Percentiles rank a stretch among this genome's conserved stretches.
Evolutionary conservation across 2,329 filamentous ascomycete genomes (phyloP).

Genomic region (Tolypocladium capitatum): DNA sequence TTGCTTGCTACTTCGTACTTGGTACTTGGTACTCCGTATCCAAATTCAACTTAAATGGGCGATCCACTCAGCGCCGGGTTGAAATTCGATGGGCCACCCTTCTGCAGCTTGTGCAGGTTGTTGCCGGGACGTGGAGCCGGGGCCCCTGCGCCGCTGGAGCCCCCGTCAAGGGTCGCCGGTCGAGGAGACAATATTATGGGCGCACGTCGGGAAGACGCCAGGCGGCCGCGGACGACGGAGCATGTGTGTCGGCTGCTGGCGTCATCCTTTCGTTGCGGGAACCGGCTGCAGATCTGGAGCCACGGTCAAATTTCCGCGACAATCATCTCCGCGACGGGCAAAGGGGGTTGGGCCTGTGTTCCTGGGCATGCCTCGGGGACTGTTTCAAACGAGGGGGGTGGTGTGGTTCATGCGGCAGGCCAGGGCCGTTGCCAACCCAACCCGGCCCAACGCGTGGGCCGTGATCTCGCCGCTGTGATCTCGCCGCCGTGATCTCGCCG

Average conservation of each 20-base stretch:
- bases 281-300: neutral
- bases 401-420: neutral
- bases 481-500: neutral
- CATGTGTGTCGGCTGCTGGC: neutral
- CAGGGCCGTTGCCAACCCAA: neutral
- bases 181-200: neutral
- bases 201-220: neutral
- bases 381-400: neutral
- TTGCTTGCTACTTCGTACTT: too few species aligned
- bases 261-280: too few species aligned
- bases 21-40: too few species aligned
- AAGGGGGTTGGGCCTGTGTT: neutral
- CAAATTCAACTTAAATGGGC: conserved; percentile 3
- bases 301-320: neutral
- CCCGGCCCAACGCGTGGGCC: neutral
- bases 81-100: conserved; percentile 4
- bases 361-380: too few species aligned
- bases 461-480: neutral
- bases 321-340: neutral
- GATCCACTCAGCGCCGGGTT: conserved; percentile 4
- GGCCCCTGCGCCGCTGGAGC: conserved; percentile 1
- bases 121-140: conserved; percentile 2
- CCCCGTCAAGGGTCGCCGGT: neutral
- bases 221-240: neutral
- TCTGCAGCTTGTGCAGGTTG: conserved; percentile 3